A percentile compares a stretch with the other conserved stretches of the same genome.
Evolutionary conservation across 495 filamentous ascomycete species (phyloP).

Genomic region (Saxispiralis lemnorum): DNA sequence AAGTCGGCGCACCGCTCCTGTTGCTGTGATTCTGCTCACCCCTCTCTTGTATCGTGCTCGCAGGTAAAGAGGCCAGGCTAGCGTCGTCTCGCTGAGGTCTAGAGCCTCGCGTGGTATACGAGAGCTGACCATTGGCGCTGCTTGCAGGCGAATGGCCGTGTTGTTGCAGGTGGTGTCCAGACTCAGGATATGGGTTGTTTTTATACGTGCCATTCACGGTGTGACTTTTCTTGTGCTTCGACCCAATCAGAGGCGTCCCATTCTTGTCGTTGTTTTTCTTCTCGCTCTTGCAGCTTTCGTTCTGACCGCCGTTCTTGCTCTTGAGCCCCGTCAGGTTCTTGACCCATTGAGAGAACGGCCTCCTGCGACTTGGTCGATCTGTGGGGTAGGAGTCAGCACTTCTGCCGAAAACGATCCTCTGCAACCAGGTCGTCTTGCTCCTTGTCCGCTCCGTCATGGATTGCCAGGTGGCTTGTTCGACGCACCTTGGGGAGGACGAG

Average conservation of each 20-base stretch:
- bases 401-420: not conserved
- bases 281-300: slow-evolving; percentile 12
- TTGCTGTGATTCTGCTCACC: slow-evolving; percentile 37
- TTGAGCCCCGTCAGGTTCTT: slow-evolving; percentile 84
- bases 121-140: slow-evolving; percentile 38
- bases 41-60: slow-evolving; percentile 16
- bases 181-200: slow-evolving; percentile 74
- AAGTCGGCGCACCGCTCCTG: slow-evolving; percentile 56
- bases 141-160: slow-evolving; percentile 22
- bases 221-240: slow-evolving; percentile 37
- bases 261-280: slow-evolving; percentile 30
- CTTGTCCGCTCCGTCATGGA: slow-evolving; percentile 1
- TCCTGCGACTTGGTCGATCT: slow-evolving; percentile 55
- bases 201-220: slow-evolving; percentile 34
- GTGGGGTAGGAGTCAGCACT: slow-evolving; percentile 3
- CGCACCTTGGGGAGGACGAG: not conserved
- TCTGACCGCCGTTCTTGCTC: slow-evolving; percentile 15
- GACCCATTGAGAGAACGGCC: slow-evolving; percentile 84
- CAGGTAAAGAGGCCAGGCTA: slow-evolving; percentile 17
- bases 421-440: too few species aligned
- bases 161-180: slow-evolving; percentile 32
- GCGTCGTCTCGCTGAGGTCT: slow-evolving; percentile 12
- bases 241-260: slow-evolving; percentile 7
- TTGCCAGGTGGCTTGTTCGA: not conserved
- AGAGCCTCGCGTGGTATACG: slow-evolving; percentile 19